phyloP scores from a whole-genome alignment of 1,284 basidiomycete species.

The Peniophora sp. region DNA sequence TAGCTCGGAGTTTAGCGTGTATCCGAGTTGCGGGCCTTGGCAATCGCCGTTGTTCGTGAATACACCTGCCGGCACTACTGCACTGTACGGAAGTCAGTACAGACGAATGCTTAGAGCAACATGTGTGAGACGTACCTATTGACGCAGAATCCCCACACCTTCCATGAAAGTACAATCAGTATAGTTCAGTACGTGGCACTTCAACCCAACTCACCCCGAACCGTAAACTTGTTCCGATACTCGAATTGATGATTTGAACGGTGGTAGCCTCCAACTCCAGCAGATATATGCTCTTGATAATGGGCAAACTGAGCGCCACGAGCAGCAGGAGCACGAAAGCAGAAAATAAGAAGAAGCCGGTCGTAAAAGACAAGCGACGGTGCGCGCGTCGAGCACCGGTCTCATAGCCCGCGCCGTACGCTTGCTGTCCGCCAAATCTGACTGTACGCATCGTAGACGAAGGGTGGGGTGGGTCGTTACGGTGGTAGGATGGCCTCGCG shows the following conservation, averaged over 20 bases:
- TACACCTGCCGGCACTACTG: conserved; percentile 18
- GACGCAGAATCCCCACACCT: conserved; percentile 64
- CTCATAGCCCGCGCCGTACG: background rate
- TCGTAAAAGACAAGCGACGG: conserved; percentile 19
- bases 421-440: background rate
- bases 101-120: background rate
- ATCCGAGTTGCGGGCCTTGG: conserved; percentile 47
- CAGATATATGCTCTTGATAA: conserved; percentile 67
- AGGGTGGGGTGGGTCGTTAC: no score
- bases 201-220: conserved; percentile 39
- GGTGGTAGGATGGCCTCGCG: no score
- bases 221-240: conserved; percentile 49
- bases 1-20: conserved; percentile 21
- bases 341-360: conserved; percentile 35
- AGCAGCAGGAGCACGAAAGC: conserved; percentile 68
- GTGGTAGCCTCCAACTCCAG: conserved; percentile 42
- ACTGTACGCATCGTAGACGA: no score
- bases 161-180: no score
- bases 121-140: conserved; percentile 29
- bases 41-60: conserved; percentile 36
- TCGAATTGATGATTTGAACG: conserved; percentile 30
- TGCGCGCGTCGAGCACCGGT: background rate
- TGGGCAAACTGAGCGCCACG: conserved; percentile 64
- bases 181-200: no score
- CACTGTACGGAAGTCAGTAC: conserved; percentile 16